A percentile compares a stretch with the other conserved stretches of the same genome.
These are phyloP conservation scores for Gastrodia elata DNA, from an alignment of 106 monocot species.

Conservation along the genomic window DNA sequence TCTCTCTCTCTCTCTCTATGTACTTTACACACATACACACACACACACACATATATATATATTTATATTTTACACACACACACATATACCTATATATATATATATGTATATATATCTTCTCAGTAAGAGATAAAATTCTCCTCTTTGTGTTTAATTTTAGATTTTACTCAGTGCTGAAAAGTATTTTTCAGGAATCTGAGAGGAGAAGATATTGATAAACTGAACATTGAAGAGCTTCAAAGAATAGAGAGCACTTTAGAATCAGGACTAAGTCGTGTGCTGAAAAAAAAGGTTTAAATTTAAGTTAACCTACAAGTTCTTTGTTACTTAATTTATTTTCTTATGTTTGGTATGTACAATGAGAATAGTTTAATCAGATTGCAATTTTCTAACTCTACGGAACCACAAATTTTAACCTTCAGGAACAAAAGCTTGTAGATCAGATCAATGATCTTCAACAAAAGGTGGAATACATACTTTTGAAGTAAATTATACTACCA, in stretches of 20 bases:
- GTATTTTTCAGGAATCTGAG: conserved; percentile 29
- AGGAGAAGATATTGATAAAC: conserved; percentile 43
- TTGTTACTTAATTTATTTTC: not conserved
- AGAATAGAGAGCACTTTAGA: conserved; percentile 44
- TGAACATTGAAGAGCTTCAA: conserved; percentile 34
- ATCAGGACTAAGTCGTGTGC: conserved; percentile 28
- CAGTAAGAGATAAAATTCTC: too few relatives aligned
- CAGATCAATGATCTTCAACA: conserved; percentile 43
- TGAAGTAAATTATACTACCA: not conserved
- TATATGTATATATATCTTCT: too few relatives aligned
- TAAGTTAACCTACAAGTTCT: not conserved
- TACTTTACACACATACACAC: too few relatives aligned
- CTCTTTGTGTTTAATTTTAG: too few relatives aligned
- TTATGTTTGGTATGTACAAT: not conserved
- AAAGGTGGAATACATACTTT: conserved; percentile 25
- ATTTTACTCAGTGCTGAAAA: not conserved
- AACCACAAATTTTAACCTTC: conserved; percentile 3
- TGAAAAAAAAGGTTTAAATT: conserved; percentile 33
- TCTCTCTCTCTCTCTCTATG: not conserved
- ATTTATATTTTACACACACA: too few relatives aligned
- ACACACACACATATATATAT: too few relatives aligned
- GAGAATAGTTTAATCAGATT: not conserved
- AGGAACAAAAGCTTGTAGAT: conserved; percentile 34
- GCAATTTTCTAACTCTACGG: not conserved
- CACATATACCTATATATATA: too few relatives aligned